phyloP scores from a whole-genome alignment of 2,329 filamentous ascomycete genomes.

The Didymella exigua region DNA sequence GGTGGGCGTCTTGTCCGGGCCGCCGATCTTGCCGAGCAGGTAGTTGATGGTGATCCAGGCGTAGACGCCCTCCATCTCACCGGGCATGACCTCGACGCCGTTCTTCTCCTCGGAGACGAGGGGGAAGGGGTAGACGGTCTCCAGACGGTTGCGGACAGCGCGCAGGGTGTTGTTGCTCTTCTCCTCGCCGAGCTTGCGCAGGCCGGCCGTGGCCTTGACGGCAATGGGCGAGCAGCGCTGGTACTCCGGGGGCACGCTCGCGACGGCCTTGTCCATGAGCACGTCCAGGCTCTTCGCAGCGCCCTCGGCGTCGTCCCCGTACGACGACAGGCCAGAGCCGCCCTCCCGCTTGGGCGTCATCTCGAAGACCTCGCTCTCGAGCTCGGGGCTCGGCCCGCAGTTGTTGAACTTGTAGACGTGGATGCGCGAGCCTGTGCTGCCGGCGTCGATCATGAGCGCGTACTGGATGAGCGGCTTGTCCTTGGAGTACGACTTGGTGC shows the following conservation, averaged over 20 bases:
- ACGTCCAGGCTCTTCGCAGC: conserved; percentile 89
- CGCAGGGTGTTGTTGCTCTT: conserved; percentile 83
- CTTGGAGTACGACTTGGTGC: conserved; percentile 80
- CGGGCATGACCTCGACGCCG: conserved; percentile 96
- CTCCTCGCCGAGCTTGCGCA: conserved; percentile 82
- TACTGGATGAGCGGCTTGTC: conserved; percentile 96
- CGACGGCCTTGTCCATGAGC: conserved; percentile 84
- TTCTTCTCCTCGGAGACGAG: conserved; percentile 84
- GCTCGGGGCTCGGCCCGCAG: conserved; percentile 91
- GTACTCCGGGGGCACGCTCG: conserved; percentile 82
- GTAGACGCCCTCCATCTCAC: conserved; percentile 94
- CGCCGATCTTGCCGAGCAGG: conserved; percentile 94
- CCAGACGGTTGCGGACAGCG: conserved; percentile 81
- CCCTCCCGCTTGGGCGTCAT: conserved; percentile 88
- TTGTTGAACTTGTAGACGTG: conserved; percentile 99
- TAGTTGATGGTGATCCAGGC: conserved; percentile 99
- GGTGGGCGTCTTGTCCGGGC: conserved; percentile 85
- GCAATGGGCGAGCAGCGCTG: conserved; percentile 92
- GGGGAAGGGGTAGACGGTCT: conserved; percentile 91
- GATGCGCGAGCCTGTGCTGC: conserved; percentile 95
- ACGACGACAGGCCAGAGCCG: conserved; percentile 81
- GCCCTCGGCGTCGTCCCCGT: conserved; percentile 80
- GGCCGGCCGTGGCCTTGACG: conserved; percentile 96
- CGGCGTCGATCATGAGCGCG: conserved; percentile 97
- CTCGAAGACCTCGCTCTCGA: conserved; percentile 91